Percentiles rank a stretch among this genome's conserved stretches.
Conservation (phyloP, 805 yeast genomes). For the Myxozyma lipomycoides region DNA sequence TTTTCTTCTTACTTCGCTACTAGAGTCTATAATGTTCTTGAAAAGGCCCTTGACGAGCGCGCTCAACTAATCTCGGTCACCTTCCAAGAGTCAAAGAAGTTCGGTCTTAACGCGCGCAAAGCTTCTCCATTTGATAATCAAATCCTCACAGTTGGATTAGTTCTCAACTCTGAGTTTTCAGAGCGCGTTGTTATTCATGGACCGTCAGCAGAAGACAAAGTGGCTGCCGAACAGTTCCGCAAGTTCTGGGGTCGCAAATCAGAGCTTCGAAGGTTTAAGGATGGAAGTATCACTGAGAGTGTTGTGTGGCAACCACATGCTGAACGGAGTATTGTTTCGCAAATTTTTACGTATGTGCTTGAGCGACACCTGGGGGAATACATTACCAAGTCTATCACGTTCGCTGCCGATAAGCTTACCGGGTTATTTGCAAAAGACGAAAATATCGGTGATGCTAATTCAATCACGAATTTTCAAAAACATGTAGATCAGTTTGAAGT, state of each 20-base stretch:
- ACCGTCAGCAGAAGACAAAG: constrained; percentile 62
- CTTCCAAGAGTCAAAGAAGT: constrained; percentile 36
- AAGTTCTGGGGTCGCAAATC: constrained; percentile 87
- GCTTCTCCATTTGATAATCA: constrained; percentile 25
- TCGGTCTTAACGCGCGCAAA: constrained; percentile 23
- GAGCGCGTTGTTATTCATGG: constrained; percentile 86
- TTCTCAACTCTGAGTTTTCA: constrained; percentile 64
- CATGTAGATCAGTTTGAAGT: constrained; percentile 47
- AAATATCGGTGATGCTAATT: constrained; percentile 29
- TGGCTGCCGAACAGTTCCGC: constrained; percentile 61
- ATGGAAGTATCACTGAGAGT: constrained; percentile 85
- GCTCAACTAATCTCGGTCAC: constrained; percentile 34
- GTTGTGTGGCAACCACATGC: constrained; percentile 71
- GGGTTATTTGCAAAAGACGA: constrained; percentile 41
- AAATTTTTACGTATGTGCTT: constrained; percentile 62
- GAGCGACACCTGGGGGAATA: constrained; percentile 52
- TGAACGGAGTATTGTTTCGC: constrained; percentile 46
- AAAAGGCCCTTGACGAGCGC: constrained; percentile 41
- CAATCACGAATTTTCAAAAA: constrained; percentile 31
- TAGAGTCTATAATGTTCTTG: constrained; percentile 40
- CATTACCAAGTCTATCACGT: constrained; percentile 36
- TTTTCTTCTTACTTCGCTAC: constrained; percentile 32
- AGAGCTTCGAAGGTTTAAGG: constrained; percentile 85
- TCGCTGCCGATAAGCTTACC: constrained; percentile 12
- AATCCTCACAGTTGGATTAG: constrained; percentile 51